A percentile compares a stretch with the other conserved stretches of the same genome.
Conservation (phyloP, 129 eudicot genomes). For the Pseudognaphalium luteoalbum region DNA sequence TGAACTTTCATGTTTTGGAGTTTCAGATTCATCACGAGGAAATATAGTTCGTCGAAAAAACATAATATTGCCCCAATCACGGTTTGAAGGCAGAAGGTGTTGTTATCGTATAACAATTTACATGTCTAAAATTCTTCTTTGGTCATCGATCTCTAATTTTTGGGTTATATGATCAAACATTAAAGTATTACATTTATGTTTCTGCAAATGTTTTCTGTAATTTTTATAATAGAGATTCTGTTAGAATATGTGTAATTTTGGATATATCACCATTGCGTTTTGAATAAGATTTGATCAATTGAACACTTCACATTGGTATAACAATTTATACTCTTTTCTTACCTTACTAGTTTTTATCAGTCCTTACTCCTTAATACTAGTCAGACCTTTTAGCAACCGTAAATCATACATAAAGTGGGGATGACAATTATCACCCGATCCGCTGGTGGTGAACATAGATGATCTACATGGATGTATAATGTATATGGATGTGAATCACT, state of each 20-base stretch:
- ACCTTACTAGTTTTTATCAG: not conserved
- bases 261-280: not conserved
- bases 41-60: conserved; percentile 74
- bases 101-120: not conserved
- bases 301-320: not conserved
- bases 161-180: conserved; percentile 18
- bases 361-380: no score
- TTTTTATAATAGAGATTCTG: not conserved
- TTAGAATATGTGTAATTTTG: not conserved
- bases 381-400: not conserved
- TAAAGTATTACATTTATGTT: conserved; percentile 7
- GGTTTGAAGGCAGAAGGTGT: conserved; percentile 39
- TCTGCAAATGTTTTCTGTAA: conserved; percentile 1
- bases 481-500: no score
- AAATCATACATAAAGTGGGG: not conserved
- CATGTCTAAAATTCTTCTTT: conserved; percentile 16
- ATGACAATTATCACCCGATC: no score
- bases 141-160: conserved; percentile 19
- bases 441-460: no score
- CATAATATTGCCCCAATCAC: conserved; percentile 60
- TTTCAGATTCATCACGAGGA: conserved; percentile 79
- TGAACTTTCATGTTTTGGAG: conserved; percentile 5
- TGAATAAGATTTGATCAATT: not conserved
- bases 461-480: no score
- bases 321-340: not conserved